Base-by-base conservation (phyloP, 2,329 filamentous ascomycete species). In the Paecilomyces formosus region DNA sequence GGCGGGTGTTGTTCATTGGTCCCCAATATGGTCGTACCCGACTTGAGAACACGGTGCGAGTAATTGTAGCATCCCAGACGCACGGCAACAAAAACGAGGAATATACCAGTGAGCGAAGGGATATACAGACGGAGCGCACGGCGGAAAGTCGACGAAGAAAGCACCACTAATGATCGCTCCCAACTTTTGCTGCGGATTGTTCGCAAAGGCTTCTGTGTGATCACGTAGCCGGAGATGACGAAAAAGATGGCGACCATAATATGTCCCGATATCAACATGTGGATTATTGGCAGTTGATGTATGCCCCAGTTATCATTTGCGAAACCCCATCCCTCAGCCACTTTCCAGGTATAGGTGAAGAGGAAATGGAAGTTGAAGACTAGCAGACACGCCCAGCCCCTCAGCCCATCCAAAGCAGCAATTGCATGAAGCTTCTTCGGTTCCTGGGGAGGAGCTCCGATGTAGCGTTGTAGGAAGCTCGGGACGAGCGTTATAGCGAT, bases 161-260 rank as follows among this genome's bases (percentile, higher is more conserved):
- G 64, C 4, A 66, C 66, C n/a, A 68, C 68, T 57, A 76, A 75
- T 2, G 74, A 70, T 56, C 75, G 69, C 28, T 74, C 74, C 61
- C 70, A 76, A 11, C 71, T 66, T 50, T 70, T 66, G 58, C 60
- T 70, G 35, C 71, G 72, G 56, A 76, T 74, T 39, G 70, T 66
- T 60, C 72, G 77, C 56, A 76, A 60, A 3, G 74, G 74, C 58
- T 74, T 75, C 58, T 74, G 74, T 28, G 76, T 77, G 53, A 79
- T 68, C n/a, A 78, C 76, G 58, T 79, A 80, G 55, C 77, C 78
- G 8, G 76, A 79, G 26, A 80, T 73, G 33, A 79, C 73, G 63
- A 80, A 80, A 66, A 80, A 79, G 39, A 79, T 74, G 53, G 73
- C 71, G 13, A 79, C 77, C 76, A 78, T 77, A 60, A 78, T 74